Conservation (phyloP, 306 rosid genomes). For the Hippophae rhamnoides region DNA sequence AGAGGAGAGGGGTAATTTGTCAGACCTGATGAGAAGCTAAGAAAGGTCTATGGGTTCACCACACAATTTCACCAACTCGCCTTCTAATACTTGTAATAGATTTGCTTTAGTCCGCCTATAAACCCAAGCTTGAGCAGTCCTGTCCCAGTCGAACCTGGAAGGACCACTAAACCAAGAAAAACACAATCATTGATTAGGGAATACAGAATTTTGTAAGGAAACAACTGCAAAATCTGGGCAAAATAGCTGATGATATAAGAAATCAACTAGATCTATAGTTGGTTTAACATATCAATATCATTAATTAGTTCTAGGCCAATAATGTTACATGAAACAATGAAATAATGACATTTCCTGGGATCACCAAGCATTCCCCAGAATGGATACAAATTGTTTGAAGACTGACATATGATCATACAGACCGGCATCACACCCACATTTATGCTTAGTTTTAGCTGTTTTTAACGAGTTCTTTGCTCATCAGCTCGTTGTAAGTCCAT, state of each 20-base stretch:
- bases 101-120: slow-evolving; percentile 66
- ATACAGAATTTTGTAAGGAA: background rate
- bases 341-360: no score
- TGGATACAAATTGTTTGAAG: no score
- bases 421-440: no score
- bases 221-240: background rate
- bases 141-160: slow-evolving; percentile 85
- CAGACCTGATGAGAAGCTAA: slow-evolving; percentile 2
- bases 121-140: slow-evolving; percentile 52
- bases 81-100: slow-evolving; percentile 42
- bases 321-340: no score
- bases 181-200: background rate
- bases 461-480: no score
- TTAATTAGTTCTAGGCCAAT: no score
- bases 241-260: background rate
- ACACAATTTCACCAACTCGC: slow-evolving; percentile 58
- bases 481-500: no score
- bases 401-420: no score
- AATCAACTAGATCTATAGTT: no score
- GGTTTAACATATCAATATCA: no score
- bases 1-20: no score
- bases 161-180: slow-evolving; percentile 62
- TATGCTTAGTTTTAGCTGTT: no score
- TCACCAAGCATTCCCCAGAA: background rate
- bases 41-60: slow-evolving; percentile 59